phyloP scores from a whole-genome alignment of 116 monocot species.

The Zostera marina region DNA sequence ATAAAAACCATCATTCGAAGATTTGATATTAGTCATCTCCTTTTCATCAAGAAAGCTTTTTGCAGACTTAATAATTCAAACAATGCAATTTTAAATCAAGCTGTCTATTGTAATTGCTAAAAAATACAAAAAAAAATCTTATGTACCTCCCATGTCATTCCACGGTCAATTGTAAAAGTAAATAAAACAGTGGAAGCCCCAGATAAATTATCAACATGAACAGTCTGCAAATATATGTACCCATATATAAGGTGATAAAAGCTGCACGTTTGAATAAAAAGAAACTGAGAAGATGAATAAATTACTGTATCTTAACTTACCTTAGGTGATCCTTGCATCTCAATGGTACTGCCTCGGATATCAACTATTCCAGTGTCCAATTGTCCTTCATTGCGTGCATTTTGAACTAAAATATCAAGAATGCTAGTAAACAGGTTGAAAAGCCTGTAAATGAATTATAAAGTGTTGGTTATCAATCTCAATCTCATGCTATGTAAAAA shows the following conservation, averaged over 20 bases:
- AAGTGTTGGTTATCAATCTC: background rate
- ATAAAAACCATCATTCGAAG: constrained; percentile 63
- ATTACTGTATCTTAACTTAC: constrained; percentile 8
- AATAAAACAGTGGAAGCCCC: constrained; percentile 82
- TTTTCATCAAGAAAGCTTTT: constrained; percentile 61
- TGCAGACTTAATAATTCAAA: constrained; percentile 53
- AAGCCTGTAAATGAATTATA: constrained; percentile 33
- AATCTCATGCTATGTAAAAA: background rate
- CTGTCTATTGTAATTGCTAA: background rate
- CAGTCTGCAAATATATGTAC: constrained; percentile 32
- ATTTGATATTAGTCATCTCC: constrained; percentile 26
- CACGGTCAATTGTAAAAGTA: constrained; percentile 71
- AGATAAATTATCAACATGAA: constrained; percentile 71
- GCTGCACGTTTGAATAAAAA: too few species aligned
- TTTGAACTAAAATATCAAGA: constrained; percentile 62
- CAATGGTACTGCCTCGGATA: constrained; percentile 63
- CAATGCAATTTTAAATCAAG: background rate
- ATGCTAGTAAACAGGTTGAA: constrained; percentile 79
- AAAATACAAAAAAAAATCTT: background rate
- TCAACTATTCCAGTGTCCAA: constrained; percentile 96
- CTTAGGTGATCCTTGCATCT: constrained; percentile 64
- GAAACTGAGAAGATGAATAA: background rate
- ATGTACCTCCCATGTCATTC: constrained; percentile 78
- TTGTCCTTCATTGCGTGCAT: constrained; percentile 86
- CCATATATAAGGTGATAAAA: background rate